phyloP scores from a whole-genome alignment of 257 asterid genomes.

The Solanum lycopersicoides region DNA sequence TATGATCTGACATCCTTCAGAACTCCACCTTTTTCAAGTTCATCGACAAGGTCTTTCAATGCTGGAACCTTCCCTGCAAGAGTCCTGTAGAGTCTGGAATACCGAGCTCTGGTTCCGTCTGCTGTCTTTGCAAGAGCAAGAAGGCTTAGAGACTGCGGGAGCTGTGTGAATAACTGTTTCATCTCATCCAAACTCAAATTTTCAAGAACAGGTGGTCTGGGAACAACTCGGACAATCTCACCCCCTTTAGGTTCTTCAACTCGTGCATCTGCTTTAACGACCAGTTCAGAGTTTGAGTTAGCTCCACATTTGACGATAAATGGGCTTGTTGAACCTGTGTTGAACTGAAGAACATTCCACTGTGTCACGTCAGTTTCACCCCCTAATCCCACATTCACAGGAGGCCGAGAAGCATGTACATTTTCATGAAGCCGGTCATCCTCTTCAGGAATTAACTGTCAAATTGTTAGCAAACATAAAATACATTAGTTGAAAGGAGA shows the following conservation, averaged over 20 bases:
- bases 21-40: constrained; percentile 86
- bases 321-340: constrained; percentile 87
- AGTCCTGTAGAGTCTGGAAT: constrained; percentile 86
- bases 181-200: constrained; percentile 71
- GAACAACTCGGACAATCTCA: constrained; percentile 82
- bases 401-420: constrained; percentile 23
- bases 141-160: constrained; percentile 79
- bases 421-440: constrained; percentile 48
- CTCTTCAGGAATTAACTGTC: constrained; percentile 73
- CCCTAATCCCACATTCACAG: constrained; percentile 24
- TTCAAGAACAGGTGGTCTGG: constrained; percentile 69
- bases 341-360: constrained; percentile 95
- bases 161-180: constrained; percentile 58
- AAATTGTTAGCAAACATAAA: background rate
- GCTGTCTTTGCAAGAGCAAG: constrained; percentile 94
- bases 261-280: constrained; percentile 78
- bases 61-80: constrained; percentile 98
- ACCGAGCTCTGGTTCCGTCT: constrained; percentile 97
- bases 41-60: constrained; percentile 74
- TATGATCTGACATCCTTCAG: constrained; percentile 59
- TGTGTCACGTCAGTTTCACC: constrained; percentile 89
- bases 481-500: background rate
- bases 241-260: constrained; percentile 94
- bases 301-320: constrained; percentile 97
- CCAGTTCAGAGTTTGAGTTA: constrained; percentile 83